Evolutionary conservation across 768 basidiomycete genomes (phyloP), one percentile per base, ranked within the genome.

Genomic region (Pulveroboletus sp.): DNA sequence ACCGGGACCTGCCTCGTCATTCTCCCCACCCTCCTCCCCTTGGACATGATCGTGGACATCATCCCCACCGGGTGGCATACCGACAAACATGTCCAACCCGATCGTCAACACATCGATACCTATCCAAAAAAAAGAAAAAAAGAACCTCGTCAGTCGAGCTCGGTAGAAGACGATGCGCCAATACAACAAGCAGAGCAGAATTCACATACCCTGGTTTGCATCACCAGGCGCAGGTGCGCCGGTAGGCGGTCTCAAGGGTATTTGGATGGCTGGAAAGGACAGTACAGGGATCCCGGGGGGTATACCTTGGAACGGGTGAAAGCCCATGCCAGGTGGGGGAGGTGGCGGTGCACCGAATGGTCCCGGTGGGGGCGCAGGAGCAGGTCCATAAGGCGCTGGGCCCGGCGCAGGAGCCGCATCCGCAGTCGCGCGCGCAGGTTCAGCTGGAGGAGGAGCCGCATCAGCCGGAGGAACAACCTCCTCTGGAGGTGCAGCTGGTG

Each of bases 11-110:
- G 38, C 39, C 17, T 20, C 43, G 3, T 39, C 54, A 27, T 45
- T 21, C 31, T 40, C 39, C 8, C 19, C 38, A 37, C 19, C 49
- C 39, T 45, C 41, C 33, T 13, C 48, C 16, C 19, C 51, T 2
- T 42, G 49, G 43, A 49, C 19, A 23, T 52, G 47, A 43, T 51
- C 52, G 34, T 41, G 53, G 50, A 33, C 21, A 41, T 54, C 41
- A 4, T 14, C 55, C 19, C 38, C 59, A 17, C 37, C 54, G 4
- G 50, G 52, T 12, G 57, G 45, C 34, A 55, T 58, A 37, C 55
- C 60, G 9, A 72, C 51, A 47, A 72, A 65, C 59, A 75, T 67
- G 46, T 75, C 72, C 24, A 74, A 53, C n/a, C 73, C 73, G 43
- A 75, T 67, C 17, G 72, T 72, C 21, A 75, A 4, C 6, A 70